Evolutionary conservation across 257 asterid genomes (phyloP), one percentile per base, ranked within the genome.

Genomic region (Paraleonurus japonicus): DNA sequence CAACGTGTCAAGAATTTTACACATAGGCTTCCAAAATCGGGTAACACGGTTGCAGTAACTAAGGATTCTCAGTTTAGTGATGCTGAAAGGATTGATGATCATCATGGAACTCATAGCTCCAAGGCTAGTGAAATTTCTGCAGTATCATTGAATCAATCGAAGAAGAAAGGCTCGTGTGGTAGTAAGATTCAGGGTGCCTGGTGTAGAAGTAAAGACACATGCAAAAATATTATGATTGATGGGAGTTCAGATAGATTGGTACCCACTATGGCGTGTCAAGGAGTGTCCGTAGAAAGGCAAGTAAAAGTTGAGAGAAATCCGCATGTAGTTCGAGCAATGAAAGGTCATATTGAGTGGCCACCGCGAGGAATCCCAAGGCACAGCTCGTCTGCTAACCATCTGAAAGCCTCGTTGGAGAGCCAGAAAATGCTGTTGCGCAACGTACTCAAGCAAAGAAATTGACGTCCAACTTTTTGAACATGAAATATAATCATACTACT

Each of bases 261-360:
- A 33, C 45, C 75, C 13, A 65, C 83, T 13, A 67, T 17, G 47
- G 32, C 70, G 57, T 79, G 81, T 1, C 75, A 67, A 64, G 53
- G 67, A 30, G 43, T 51, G 39, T 39, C 45, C 7, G 43, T 28
- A 7, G 67, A 79, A 61, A 69, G 61, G 41, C 72, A 54, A 67
- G 13, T 33, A 16, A 20, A 47, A 7, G 41, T 59, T 58, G 48
- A 32, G 65, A 74, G 75, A 55, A 83, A 88, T 69, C 92, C 87
- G 24, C 89, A 83, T 19, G 75, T 82, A 0, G 68, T 79, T 59
- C 84, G 87, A 76, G 88, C 84, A 10, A 83, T 86, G 90, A 81
- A 78, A 80, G 90, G 89, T 16, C 81, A 80, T 47, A 77, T 77
- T 6, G 88, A 81, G 80, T 83, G 92, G 90, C 89, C 54, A 5